phyloP scores from a whole-genome alignment of 495 filamentous ascomycete species.

The Aspergillus homomorphus region DNA sequence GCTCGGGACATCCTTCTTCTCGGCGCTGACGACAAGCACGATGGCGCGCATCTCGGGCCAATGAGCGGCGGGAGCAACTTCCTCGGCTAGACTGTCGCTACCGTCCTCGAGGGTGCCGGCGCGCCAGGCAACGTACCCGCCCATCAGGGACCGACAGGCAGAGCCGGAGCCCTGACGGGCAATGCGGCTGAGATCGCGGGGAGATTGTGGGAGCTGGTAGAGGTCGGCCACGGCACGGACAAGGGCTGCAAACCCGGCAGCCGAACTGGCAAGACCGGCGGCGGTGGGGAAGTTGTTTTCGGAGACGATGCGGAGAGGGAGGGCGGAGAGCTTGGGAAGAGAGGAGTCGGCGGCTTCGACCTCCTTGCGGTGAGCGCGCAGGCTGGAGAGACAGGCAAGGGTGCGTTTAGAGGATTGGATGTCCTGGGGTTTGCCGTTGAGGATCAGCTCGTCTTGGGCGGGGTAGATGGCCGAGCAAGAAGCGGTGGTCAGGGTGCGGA shows the following conservation, averaged over 20 bases:
- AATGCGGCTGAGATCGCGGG: conserved; percentile 78
- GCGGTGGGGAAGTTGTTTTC: conserved; percentile 99
- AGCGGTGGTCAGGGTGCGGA: conserved; percentile 93
- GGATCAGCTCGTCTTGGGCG: conserved; percentile 66
- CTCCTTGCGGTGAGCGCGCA: conserved; percentile 69
- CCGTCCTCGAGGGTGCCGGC: conserved; percentile 70
- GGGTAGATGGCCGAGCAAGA: conserved; percentile 79
- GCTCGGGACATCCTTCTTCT: conserved; percentile 90
- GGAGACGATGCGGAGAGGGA: conserved; percentile 77
- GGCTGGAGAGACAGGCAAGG: conserved; percentile 82
- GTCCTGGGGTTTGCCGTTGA: conserved; percentile 81
- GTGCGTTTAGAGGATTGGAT: conserved; percentile 77
- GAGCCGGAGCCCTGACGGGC: conserved; percentile 95
- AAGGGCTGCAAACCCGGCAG: conserved; percentile 92
- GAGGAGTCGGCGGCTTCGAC: conserved; percentile 69
- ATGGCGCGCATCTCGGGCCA: conserved; percentile 95
- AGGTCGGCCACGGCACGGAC: conserved; percentile 90
- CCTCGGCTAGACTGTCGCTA: conserved; percentile 75
- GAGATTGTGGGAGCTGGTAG: conserved; percentile 75
- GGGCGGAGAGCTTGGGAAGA: conserved; percentile 70
- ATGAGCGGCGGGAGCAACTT: conserved; percentile 80
- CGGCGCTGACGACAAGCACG: conserved; percentile 83
- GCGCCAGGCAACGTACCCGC: conserved; percentile 94
- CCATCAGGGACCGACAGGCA: conserved; percentile 86
- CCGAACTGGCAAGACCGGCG: conserved; percentile 88